Base-by-base conservation (phyloP, 2,329 filamentous ascomycete species). In the Alternaria atra region DNA sequence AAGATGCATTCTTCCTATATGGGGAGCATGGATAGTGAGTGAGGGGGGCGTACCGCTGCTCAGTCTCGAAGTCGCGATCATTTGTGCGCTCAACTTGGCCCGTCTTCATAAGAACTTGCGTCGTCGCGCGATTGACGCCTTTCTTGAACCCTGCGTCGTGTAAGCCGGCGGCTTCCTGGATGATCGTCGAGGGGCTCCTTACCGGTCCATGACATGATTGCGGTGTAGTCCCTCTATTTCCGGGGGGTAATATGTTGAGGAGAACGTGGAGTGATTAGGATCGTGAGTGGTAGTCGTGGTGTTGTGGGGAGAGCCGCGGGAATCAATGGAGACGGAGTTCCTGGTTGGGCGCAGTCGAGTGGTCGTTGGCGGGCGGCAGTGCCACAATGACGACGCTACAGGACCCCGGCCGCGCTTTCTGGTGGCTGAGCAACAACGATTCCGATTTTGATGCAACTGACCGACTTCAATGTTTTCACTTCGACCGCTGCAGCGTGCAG, bases 21-120 rank as follows among this genome's bases (percentile, higher is more conserved):
- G 29, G 39, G 27, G n/a, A 20, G 39, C 2, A 29, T 29, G 42
- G 32, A 43, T 32, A 30, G 5, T 20, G 29, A 63, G 75, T 42
- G 48, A 47, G 48, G 51, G 51, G 34, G 42, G 44, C 79, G 42
- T 80, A 93, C 90, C 92, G 89, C 81, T 97, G 93, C 81, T 99
- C 96, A 54, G 98, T 94, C 82, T 98, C 95, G 80, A 98, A 99
- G 80, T 98, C 95, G 70, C 96, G 92, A 83, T 99, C 95, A 80
- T 94, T 97, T 27, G 95, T 99, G 83, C 95, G 94, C 82, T 99
- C 95, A 73, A 99, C 96, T 84, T 98, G 95, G 62, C 95, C 92
- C 89, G 70, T 97, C 87, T 99, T 99, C 94, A 99, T 98, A 93
- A 99, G 97, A 65, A 98, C 94, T 89, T 97, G 94, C 83, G 96